Evolutionary conservation across 2,329 filamentous ascomycete species (phyloP).

Genomic region (Byssothecium circinans): DNA sequence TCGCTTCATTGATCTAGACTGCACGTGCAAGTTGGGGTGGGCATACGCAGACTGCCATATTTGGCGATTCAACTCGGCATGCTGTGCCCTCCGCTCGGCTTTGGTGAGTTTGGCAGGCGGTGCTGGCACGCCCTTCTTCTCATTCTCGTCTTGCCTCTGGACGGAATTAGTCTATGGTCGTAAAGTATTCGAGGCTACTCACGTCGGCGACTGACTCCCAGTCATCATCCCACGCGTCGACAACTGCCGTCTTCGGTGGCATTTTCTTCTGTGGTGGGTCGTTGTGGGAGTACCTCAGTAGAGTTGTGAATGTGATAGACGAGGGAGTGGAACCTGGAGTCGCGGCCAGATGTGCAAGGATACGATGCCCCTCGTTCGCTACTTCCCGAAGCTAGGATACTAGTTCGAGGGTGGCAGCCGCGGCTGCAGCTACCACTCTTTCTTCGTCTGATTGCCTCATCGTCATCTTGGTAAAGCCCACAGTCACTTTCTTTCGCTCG

Average conservation of each 20-base stretch:
- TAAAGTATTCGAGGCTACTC: constrained; percentile 73
- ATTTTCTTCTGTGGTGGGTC: constrained; percentile 40
- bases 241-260: constrained; percentile 48
- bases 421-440: neutral
- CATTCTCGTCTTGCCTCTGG: constrained; percentile 44
- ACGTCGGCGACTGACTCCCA: constrained; percentile 65
- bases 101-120: constrained; percentile 61
- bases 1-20: neutral
- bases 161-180: constrained; percentile 17
- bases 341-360: no score
- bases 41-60: constrained; percentile 87
- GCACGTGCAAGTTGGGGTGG: neutral
- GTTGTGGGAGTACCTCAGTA: neutral
- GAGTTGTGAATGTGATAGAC: neutral
- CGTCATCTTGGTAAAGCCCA: no score
- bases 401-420: neutral
- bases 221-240: constrained; percentile 82
- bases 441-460: neutral
- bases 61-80: constrained; percentile 80
- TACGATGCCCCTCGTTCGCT: constrained; percentile 2
- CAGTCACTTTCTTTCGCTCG: neutral
- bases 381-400: constrained; percentile 3
- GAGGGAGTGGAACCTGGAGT: no score
- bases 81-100: constrained; percentile 75
- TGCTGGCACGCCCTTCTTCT: constrained; percentile 44